Evolutionary conservation across 805 yeast species (phyloP).

Genomic region (Candida nemodendra): DNA sequence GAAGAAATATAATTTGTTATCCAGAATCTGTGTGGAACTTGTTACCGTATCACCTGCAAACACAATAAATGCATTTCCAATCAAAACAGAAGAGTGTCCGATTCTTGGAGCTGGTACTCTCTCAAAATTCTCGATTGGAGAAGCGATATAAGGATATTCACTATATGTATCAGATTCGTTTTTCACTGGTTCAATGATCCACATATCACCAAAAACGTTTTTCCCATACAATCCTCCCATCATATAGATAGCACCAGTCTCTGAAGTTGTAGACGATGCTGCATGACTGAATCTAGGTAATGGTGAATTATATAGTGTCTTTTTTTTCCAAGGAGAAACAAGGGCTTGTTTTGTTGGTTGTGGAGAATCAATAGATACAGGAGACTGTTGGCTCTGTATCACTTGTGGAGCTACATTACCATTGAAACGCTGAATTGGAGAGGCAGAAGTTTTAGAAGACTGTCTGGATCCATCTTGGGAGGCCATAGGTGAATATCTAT

Average conservation of each 20-base stretch:
- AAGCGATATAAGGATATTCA: slow-evolving; percentile 38
- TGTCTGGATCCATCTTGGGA: neutral
- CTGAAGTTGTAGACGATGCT: slow-evolving; percentile 71
- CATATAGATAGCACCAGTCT: slow-evolving; percentile 75
- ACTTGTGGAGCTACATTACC: neutral
- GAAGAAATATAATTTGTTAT: slow-evolving; percentile 85
- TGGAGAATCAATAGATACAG: neutral
- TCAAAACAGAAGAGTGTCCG: slow-evolving; percentile 87
- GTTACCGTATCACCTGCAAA: slow-evolving; percentile 97
- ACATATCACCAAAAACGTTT: slow-evolving; percentile 91
- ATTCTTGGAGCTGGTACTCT: slow-evolving; percentile 93
- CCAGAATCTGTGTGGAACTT: slow-evolving; percentile 72
- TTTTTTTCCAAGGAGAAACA: slow-evolving; percentile 63
- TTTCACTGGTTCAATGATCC: slow-evolving; percentile 68
- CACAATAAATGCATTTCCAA: slow-evolving; percentile 92
- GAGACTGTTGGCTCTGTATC: neutral
- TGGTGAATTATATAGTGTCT: slow-evolving; percentile 70
- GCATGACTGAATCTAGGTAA: slow-evolving; percentile 95
- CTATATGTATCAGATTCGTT: slow-evolving; percentile 23
- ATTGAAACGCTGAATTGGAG: too few relatives aligned
- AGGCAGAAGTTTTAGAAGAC: too few relatives aligned
- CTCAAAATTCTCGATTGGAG: slow-evolving; percentile 66
- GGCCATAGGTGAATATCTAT: slow-evolving; percentile 1
- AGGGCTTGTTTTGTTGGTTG: neutral
- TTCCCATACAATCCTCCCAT: slow-evolving; percentile 96